Evolutionary conservation across 2,329 filamentous ascomycete species (phyloP), one percentile per base, ranked within the genome.

Genomic region (Aspergillus brasiliensis): DNA sequence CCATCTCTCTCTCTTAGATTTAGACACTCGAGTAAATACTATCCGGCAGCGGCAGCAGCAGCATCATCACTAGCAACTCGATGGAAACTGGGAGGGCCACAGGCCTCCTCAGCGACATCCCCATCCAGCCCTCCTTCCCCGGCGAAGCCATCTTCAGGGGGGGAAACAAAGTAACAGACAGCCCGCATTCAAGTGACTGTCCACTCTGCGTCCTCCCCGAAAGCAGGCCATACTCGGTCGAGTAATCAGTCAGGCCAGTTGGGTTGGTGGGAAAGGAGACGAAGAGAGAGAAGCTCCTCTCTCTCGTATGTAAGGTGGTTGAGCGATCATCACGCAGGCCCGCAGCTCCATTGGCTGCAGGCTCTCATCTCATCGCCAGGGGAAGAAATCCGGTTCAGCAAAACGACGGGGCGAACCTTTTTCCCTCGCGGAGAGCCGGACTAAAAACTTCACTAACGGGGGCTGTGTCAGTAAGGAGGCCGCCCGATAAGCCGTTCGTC

Each of bases 391-490:
- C 31, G 31, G 31, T 34, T 34, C 31, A 13, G 13, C 40, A 56
- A 13, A 56, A 17, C n/a, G 53, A 51, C 44, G 38, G 49, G 40
- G 40, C 40, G 40, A 44, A 44, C 40, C 19, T 44, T 34, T 34
- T 34, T 34, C 31, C 31, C 31, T 44, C 40, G 40, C 40, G 40
- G 40, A 44, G 19, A 21, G 40, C 40, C 19, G 40, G 40, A 23
- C 19, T 34, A 34, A 34, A 34, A 34, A 11, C n/a, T n/a, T 34
- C 31, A 54, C 59, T 51, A 56, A 37, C 34, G 51, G 61, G 60
- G 61, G 57, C 61, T 59, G 60, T 62, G 61, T 58, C 61, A 60
- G 61, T 62, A 62, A 62, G 61, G 57, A 56, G 40, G 48, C 37
- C 17, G 17, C 19, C 40, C 40, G 40, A 23, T 21, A 23, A 21